These are phyloP conservation scores for Polygonum maritimum DNA, from an alignment of 148 eudicot genomes.

Conservation along the genomic window DNA sequence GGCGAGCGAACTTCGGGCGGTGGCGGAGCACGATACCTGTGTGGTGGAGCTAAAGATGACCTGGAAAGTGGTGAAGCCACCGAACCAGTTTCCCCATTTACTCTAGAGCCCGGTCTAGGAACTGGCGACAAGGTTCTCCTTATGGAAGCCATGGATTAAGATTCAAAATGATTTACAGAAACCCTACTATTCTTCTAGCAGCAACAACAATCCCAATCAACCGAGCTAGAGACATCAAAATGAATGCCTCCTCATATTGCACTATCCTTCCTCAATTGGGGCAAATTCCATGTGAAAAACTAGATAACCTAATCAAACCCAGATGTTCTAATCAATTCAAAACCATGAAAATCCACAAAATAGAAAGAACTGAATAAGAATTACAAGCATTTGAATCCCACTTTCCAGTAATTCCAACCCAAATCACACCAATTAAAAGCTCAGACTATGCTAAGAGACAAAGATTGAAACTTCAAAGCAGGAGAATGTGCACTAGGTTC, in stretches of 20 bases:
- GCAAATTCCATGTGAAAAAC: background rate
- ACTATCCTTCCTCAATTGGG: background rate
- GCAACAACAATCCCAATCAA: background rate
- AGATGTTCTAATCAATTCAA: conserved; percentile 5
- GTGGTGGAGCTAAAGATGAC: conserved; percentile 43
- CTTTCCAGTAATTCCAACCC: background rate
- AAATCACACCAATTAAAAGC: conserved; percentile 2
- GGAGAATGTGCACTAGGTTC: background rate
- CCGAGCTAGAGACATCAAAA: conserved; percentile 1
- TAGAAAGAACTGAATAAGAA: background rate
- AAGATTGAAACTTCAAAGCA: conserved; percentile 1
- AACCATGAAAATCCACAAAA: background rate
- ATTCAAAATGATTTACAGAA: background rate
- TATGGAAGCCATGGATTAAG: conserved; percentile 51
- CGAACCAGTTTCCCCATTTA: conserved; percentile 49
- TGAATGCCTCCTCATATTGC: background rate
- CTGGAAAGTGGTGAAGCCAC: conserved; percentile 71
- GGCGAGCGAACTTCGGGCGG: no score
- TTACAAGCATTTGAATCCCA: background rate
- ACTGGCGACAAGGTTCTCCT: conserved; percentile 74
- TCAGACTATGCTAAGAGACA: background rate
- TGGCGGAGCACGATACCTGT: no score
- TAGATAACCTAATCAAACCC: background rate
- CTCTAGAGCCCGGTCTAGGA: conserved; percentile 44
- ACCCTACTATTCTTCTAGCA: background rate